These are phyloP conservation scores for Stagonosporopsis cucurbitacearum DNA, from an alignment of 2,329 filamentous ascomycete species.

Conservation along the genomic window DNA sequence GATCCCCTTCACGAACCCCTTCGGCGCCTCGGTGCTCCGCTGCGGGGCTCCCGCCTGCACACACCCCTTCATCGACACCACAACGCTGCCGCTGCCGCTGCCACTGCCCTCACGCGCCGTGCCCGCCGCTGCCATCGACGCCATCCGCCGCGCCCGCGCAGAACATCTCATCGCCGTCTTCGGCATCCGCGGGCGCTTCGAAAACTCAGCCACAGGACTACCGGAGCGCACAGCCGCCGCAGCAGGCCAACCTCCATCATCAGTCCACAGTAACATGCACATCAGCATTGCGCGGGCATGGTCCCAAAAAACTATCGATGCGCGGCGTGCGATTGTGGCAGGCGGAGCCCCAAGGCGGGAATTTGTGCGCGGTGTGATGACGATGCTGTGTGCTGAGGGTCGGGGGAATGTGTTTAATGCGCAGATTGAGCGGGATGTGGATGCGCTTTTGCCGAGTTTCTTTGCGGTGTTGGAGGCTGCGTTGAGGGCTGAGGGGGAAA, in stretches of 20 bases:
- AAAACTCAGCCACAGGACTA: slow-evolving; percentile 33
- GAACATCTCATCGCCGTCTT: slow-evolving; percentile 32
- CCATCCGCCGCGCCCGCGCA: slow-evolving; percentile 27
- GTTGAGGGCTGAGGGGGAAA: slow-evolving; percentile 22
- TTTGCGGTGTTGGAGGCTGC: slow-evolving; percentile 30
- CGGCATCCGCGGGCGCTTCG: slow-evolving; percentile 28
- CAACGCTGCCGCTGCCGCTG: background rate
- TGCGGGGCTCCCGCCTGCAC: slow-evolving; percentile 32
- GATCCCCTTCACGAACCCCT: slow-evolving; percentile 36
- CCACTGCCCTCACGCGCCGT: too few species aligned
- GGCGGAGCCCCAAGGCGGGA: slow-evolving; percentile 9
- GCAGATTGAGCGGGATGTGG: slow-evolving; percentile 18
- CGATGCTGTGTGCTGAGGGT: slow-evolving; percentile 25
- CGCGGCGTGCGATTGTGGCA: slow-evolving; percentile 13
- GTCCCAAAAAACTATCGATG: slow-evolving; percentile 14
- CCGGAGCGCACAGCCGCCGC: slow-evolving; percentile 25
- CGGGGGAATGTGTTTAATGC: slow-evolving; percentile 36
- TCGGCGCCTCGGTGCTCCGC: slow-evolving; percentile 37
- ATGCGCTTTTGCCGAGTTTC: slow-evolving; percentile 36
- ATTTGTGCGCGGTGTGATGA: slow-evolving; percentile 27
- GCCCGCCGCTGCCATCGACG: slow-evolving; percentile 4
- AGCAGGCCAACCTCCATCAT: slow-evolving; percentile 27
- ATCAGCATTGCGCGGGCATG: slow-evolving; percentile 36
- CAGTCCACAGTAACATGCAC: slow-evolving; percentile 37
- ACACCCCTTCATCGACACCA: slow-evolving; percentile 16